Evolutionary conservation across 2,329 filamentous ascomycete genomes (phyloP), one percentile per base, ranked within the genome.

Genomic region (Hirsutella minnesotensis): DNA sequence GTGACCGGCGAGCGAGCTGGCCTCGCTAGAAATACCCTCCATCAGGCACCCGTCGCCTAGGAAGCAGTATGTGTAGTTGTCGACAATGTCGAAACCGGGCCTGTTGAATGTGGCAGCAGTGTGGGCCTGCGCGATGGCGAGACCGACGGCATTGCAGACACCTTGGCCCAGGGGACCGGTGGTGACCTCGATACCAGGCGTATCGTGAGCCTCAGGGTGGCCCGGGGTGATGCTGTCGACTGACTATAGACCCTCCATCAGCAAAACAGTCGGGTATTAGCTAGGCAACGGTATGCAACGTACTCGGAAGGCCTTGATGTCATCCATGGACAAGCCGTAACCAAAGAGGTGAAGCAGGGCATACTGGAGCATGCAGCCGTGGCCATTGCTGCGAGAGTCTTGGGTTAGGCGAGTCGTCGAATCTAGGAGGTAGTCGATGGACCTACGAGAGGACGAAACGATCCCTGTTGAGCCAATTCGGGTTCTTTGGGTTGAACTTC

Each of bases 361-460:
- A 81, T 98, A 98, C 67, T 95, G 92, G 48, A 98, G 86, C 89
- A 98, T 95, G 79, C 92, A 98, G 57, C 83, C 92, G 72, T 98
- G 92, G 56, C 92, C 92, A 75, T 98, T 98, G 49, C 89, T 95
- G 33, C 18, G 30, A 13, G 33, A 16, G 33, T 4, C 18, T 57
- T 41, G 40, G 39, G 20, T 27, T n/a, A 18, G 22, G 52, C 47
- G 4, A 22, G 48, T 46, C 49, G 38, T 39, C 19, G 43, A 37
- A 39, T 22, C 12, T 44, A 35, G 31, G 18, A 29, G 13, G 24
- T 22, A 29, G 24, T 43, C 35, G 35, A 29, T 37, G 20, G 27
- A 83, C 89, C 78, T 79, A 95, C 89, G 92, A 98, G 65, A 98
- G 88, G 49, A 98, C 88, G 63, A 98, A 98, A 67, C 92, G 85